Conservation (phyloP, 805 yeast species). For the Pichia pseudocactophila region DNA sequence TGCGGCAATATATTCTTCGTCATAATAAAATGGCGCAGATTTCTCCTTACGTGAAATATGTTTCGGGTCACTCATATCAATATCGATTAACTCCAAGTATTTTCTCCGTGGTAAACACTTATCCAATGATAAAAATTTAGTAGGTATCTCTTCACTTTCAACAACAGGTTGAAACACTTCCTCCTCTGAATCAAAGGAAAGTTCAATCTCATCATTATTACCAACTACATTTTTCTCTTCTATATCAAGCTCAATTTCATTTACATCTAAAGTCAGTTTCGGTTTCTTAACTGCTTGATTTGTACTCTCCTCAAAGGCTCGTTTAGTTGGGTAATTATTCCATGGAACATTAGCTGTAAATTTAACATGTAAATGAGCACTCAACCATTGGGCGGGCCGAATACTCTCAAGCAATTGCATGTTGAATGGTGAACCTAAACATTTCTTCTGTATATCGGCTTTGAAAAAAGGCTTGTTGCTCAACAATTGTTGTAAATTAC, state of each 20-base stretch:
- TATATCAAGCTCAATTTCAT: conserved; percentile 30
- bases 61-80: conserved; percentile 26
- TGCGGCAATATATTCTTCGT: conserved; percentile 28
- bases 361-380: conserved; percentile 80
- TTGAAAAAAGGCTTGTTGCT: conserved; percentile 57
- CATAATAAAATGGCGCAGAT: conserved; percentile 22
- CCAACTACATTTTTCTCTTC: conserved; percentile 8
- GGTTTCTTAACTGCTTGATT: conserved; percentile 12
- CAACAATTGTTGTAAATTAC: conserved; percentile 45
- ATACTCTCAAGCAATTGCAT: conserved; percentile 43
- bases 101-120: conserved; percentile 65
- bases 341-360: conserved; percentile 41
- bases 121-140: conserved; percentile 67
- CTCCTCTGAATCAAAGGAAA: background rate
- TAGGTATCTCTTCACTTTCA: conserved; percentile 1
- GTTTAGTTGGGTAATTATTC: background rate
- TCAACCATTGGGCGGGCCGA: conserved; percentile 70
- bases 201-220: background rate
- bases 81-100: conserved; percentile 44
- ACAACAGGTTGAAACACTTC: background rate
- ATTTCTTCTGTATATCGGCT: conserved; percentile 48
- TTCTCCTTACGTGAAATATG: conserved; percentile 18
- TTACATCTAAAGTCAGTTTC: background rate
- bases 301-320: background rate
- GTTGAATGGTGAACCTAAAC: conserved; percentile 67